phyloP scores from a whole-genome alignment of 1,284 basidiomycete genomes.

The Papiliotrema laurentii region DNA sequence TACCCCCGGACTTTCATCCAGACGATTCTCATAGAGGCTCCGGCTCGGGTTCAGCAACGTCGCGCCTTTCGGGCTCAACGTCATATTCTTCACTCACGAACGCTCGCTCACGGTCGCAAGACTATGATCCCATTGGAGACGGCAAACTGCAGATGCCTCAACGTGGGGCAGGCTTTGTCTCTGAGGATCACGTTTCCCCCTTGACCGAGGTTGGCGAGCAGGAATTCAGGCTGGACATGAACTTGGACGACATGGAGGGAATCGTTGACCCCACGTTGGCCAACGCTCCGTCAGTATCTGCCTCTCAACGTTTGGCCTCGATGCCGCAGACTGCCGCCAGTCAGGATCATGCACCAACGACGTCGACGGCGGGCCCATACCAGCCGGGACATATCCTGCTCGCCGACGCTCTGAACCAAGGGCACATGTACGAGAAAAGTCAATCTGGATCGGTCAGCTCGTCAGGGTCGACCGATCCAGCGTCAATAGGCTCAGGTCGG shows the following conservation, averaged over 20 bases:
- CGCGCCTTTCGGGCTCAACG: constrained; percentile 16
- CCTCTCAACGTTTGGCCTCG: constrained; percentile 9
- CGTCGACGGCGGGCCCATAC: neutral
- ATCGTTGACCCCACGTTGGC: constrained; percentile 61
- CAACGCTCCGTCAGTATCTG: constrained; percentile 14
- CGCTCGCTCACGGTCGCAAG: neutral
- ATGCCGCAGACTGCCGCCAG: constrained; percentile 1
- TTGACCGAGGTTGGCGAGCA: constrained; percentile 29
- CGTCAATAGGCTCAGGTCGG: constrained; percentile 1
- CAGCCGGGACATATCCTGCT: neutral
- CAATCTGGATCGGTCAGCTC: constrained; percentile 10
- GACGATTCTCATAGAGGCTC: constrained; percentile 19
- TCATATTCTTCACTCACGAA: constrained; percentile 16
- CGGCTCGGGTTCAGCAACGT: constrained; percentile 17
- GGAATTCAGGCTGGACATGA: constrained; percentile 62
- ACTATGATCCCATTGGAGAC: neutral
- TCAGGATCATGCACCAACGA: constrained; percentile 14
- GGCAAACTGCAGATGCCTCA: neutral
- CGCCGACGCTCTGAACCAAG: neutral
- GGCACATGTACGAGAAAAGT: neutral
- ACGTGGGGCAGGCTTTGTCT: neutral
- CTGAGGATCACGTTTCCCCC: constrained; percentile 30
- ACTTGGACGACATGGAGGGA: constrained; percentile 76
- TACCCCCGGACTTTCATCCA: constrained; percentile 15
- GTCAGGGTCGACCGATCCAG: neutral